Base-by-base conservation (phyloP, 2,329 filamentous ascomycete species). In the Dendrostoma leiphaemia region DNA sequence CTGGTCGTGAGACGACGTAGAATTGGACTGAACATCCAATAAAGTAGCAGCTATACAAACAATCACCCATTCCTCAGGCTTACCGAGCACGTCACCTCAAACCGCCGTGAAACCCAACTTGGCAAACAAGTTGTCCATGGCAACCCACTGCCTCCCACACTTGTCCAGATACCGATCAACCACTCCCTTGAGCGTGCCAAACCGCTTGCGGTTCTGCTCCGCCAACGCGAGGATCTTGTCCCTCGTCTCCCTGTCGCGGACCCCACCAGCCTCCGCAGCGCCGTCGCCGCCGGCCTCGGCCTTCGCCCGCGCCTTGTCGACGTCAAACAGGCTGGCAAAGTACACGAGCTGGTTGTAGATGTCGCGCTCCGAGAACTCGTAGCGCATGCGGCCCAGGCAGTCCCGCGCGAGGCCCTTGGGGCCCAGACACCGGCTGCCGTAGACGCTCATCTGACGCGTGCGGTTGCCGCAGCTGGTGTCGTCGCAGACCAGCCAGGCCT, bases 341-440 rank as follows among this genome's bases (percentile, higher is more conserved):
- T 96, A 99, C 51, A 97, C 74, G 37, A 99, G 78, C 73, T 99
- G 94, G 70, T 96, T 97, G 74, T 97, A 97, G 56, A 97, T 81
- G 64, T 88, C 87, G 73, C 94, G 93, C 74, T 97, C 94, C 1
- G 82, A 80, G 65, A 90, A 88, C 73, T 95, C 91, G 68, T 92
- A 97, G 21, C 82, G 77, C 92, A 99, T 97, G 47, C 84, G 84
- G 19, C 94, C 94, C 4, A 86, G 75, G 69, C 94, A 99, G 52
- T 91, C 92, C 53, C 86, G 82, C 0, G 89, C 93, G 3, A 94
- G 85, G 2, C 92, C 91, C 62, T 86, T 87, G 15, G 93, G 90
- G 0, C 94, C 94, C 6, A 97, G 78, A 68, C 94, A 99, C 47
- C 91, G 85, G 57, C 88, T 85, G 43, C 94, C 94, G 69, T 96